Evolutionary conservation across 208 protist species (phyloP).

Genomic region (Leishmania tropica): DNA sequence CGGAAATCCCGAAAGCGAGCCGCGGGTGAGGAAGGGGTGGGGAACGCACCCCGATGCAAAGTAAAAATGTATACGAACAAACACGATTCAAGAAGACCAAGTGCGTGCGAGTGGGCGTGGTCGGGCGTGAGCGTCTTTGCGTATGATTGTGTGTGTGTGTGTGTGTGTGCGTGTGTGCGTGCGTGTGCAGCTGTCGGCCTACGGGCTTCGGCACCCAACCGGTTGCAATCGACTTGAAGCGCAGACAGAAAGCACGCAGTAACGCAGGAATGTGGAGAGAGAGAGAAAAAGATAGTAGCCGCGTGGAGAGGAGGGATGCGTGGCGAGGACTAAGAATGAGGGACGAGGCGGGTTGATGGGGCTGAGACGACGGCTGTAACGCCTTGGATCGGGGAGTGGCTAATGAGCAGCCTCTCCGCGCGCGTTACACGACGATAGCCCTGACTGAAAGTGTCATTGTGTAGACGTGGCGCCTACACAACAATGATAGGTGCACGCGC

Average conservation of each 20-base stretch:
- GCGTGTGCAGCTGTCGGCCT: not conserved
- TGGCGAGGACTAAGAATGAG: not conserved
- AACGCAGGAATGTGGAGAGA: not conserved
- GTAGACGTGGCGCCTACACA: not conserved
- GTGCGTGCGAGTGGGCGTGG: not conserved
- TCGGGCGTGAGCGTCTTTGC: not conserved
- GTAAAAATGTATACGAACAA: too few species aligned
- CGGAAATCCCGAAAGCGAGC: not conserved
- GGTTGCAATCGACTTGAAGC: not conserved
- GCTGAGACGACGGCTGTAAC: not conserved
- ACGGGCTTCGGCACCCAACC: not conserved
- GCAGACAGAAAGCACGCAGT: not conserved
- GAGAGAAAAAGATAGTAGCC: not conserved
- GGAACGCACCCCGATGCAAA: too few species aligned
- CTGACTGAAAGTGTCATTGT: not conserved
- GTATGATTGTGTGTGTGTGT: not conserved
- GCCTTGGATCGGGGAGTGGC: not conserved
- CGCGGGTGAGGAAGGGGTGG: too few species aligned
- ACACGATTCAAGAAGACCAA: not conserved
- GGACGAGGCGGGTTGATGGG: not conserved
- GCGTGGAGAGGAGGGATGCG: not conserved
- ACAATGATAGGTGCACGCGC: not conserved
- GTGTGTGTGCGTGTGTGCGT: not conserved
- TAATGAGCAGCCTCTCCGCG: not conserved
- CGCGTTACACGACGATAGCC: not conserved